These are phyloP conservation scores for Crithidia thermophila DNA, from an alignment of 208 protist species.

Conservation along the genomic window DNA sequence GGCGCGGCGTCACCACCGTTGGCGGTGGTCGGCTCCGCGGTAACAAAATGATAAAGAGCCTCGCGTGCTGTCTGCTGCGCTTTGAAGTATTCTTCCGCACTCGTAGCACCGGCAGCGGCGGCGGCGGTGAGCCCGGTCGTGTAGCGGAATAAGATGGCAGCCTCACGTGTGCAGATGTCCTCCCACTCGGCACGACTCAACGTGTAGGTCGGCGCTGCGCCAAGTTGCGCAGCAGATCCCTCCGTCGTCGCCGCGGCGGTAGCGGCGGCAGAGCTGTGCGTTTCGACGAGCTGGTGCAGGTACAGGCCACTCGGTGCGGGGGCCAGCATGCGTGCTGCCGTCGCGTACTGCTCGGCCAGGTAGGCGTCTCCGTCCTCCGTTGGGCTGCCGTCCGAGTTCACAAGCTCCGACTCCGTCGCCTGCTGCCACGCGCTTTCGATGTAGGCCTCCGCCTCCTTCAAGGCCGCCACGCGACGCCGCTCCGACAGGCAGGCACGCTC, in stretches of 20 bases:
- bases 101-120: background rate
- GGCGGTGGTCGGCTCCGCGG: conserved; percentile 12
- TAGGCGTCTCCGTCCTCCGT: conserved; percentile 68
- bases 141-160: conserved; percentile 53
- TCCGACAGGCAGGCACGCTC: conserved; percentile 46
- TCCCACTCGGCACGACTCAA: conserved; percentile 39
- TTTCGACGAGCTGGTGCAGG: conserved; percentile 41
- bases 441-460: conserved; percentile 68
- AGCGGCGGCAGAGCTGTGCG: conserved; percentile 11
- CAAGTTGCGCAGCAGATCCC: background rate
- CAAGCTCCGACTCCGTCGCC: conserved; percentile 52
- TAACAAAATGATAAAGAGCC: conserved; percentile 34
- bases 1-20: conserved; percentile 20
- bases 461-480: conserved; percentile 40
- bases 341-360: conserved; percentile 73
- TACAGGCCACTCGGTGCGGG: conserved; percentile 13
- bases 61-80: conserved; percentile 28
- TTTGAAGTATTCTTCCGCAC: conserved; percentile 35
- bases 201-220: background rate
- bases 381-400: conserved; percentile 22
- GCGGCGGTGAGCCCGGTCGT: conserved; percentile 12
- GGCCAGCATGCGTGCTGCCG: conserved; percentile 55
- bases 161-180: conserved; percentile 49
- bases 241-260: background rate
- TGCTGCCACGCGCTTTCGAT: conserved; percentile 74